Base-by-base conservation (phyloP, 352 stramenopile genomes). In the Phytophthora parvispora region DNA sequence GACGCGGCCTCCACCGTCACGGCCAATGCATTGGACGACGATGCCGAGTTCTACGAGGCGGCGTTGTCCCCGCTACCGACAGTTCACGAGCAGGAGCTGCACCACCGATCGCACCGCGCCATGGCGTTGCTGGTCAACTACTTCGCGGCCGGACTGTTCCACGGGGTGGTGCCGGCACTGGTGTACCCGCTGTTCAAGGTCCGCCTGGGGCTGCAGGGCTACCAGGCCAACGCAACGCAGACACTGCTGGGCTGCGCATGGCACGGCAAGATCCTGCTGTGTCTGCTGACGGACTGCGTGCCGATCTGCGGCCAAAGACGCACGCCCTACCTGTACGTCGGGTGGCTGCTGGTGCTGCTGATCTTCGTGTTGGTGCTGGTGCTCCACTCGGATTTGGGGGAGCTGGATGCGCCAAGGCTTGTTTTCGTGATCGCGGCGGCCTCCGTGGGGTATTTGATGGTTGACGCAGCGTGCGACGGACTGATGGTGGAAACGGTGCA, bases 401-500 rank as follows among this genome's bases (percentile, higher is more conserved):
- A n/a, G n/a, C n/a, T n/a, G n/a, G 60, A 71, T 32, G 80, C 81
- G 32, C 74, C 89, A 38, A 69, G 84, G 36, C 70, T 91, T 29
- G 78, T 92, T 60, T 75, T 92, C 36, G 32, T 69, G 9, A 77
- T 81, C 34, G 67, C 76, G 12, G 65, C 88, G 22, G 83, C 83
- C 1, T 94, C 92, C 20, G 53, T 93, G 7, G 70, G 65, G 6
- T 68, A 72, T 34, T 63, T 78, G 8, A 56, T 94, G 24, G 81
- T 87, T 1, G 86, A 96, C 40, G 85, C 92, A n/a, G 78, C 80
- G 8, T 91, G 84, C 60, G 88, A 96, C 49, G 86, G 83, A 0
- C 53, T 94, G 40, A 89, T 96, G 82, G 87, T 94, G 57, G 85
- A 95, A 77, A 87, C 84, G 38, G 83, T 88, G 3, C 84, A 94